Conservation (phyloP, 495 filamentous ascomycete species). For the Aspergillus sparsus region DNA sequence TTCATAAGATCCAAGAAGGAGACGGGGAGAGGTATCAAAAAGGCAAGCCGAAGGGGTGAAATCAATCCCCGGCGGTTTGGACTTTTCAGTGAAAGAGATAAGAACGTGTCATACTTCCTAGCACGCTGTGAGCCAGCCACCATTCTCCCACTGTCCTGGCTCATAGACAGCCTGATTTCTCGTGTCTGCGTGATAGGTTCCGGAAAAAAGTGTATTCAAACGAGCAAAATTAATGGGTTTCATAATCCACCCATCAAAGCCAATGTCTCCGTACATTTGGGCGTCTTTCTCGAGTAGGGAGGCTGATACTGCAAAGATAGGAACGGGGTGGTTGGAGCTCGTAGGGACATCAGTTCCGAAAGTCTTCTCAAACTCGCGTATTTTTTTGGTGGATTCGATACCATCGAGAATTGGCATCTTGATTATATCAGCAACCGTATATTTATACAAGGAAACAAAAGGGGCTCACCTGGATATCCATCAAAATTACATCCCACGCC, state of each 20-base stretch:
- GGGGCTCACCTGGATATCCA: slow-evolving; percentile 84
- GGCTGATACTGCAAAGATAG: slow-evolving; percentile 90
- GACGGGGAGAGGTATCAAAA: too few relatives aligned
- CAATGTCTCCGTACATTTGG: slow-evolving; percentile 70
- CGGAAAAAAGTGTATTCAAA: slow-evolving; percentile 57
- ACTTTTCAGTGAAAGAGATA: not conserved
- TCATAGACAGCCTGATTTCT: slow-evolving; percentile 55
- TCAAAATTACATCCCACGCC: slow-evolving; percentile 81
- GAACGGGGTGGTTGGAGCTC: slow-evolving; percentile 51
- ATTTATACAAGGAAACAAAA: not conserved
- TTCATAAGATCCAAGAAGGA: too few relatives aligned
- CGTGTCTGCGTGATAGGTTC: slow-evolving; percentile 52
- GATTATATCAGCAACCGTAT: slow-evolving; percentile 8
- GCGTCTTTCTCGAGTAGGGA: slow-evolving; percentile 73
- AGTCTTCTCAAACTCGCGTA: slow-evolving; percentile 66
- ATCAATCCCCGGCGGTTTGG: too few relatives aligned
- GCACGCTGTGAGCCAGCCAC: slow-evolving; percentile 61
- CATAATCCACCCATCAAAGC: slow-evolving; percentile 91
- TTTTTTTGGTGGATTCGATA: slow-evolving; percentile 77
- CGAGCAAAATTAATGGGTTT: slow-evolving; percentile 73
- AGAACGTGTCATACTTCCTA: not conserved
- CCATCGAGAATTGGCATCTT: slow-evolving; percentile 96
- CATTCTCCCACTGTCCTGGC: slow-evolving; percentile 66
- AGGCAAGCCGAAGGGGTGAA: too few relatives aligned
- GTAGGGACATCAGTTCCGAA: slow-evolving; percentile 37